Evolutionary conservation across 2,329 filamentous ascomycete species (phyloP), one percentile per base, ranked within the genome.

Genomic region (Madurella mycetomatis): DNA sequence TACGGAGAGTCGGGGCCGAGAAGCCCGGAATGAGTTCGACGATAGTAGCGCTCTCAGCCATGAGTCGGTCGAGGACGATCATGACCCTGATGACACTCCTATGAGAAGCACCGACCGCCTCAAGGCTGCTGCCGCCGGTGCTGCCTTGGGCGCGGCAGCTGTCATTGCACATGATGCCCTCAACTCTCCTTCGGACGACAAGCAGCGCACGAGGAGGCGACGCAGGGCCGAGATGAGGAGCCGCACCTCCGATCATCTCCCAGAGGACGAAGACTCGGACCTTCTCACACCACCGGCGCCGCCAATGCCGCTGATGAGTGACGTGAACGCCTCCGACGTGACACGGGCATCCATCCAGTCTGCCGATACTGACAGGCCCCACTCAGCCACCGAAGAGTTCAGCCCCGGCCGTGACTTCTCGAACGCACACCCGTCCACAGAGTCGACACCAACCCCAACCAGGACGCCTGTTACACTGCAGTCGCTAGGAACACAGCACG

Each of bases 281-380:
- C 78, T 83, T 49, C 76, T 84, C 47, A 81, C 88, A 13, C 76
- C 88, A 13, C 76, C 76, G 9, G 70, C 72, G 5, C 87, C 91
- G 7, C 89, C 89, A 5, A 90, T 96, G 86, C 92, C 92, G 2
- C 79, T 96, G 58, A 86, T 88, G 70, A 96, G 92, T 70, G 89
- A 90, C 53, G 82, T 95, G 54, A 87, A 89, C 60, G 83, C 88
- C 41, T 95, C 92, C 0, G 92, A 96, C 49, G 72, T 96, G 52
- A 97, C 92, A 0, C 81, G 92, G 62, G 87, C 87, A 15, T 96
- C 92, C 0, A 89, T 97, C 51, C 73, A 94, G 16, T 94, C 92
- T 5, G 88, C 89, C 31, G 85, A 88, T 30, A 89, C 88, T 0
- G 89, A 90, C 60, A 77, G 84, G 49, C 86, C 88, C 15, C 78